Base-by-base conservation (phyloP, 2,329 filamentous ascomycete genomes). In the Colletotrichum scovillei region DNA sequence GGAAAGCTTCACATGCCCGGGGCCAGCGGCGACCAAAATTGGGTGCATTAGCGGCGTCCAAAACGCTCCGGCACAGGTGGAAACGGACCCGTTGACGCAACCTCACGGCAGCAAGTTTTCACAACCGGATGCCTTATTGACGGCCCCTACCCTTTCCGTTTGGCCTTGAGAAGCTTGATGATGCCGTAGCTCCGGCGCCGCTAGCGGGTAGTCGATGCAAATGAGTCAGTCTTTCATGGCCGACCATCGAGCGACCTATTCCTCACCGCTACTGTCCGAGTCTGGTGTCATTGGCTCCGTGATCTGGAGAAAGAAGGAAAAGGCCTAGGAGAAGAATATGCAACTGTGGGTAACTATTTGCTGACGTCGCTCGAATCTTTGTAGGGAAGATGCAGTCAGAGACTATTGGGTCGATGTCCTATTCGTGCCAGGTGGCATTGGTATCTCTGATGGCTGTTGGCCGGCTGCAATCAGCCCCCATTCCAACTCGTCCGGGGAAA, bases 161-260 rank as follows among this genome's bases (percentile, higher is more conserved):
- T 42, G 19, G 28, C 30, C 46, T 22, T 19, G 22, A 63, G n/a
- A 22, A 22, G 42, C 42, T 32, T 49, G 24, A 22, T 60, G 56
- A 70, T 55, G 66, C 24, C 70, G 57, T 52, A 49, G 42, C 55
- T 56, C 68, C 69, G 69, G 35, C 56, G 67, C 67, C 67, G 60
- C 67, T 71, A 71, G 46, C 59, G 56, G 32, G 35, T 58, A 65
- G 56, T 70, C 56, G 71, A 42, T 57, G 52, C 30, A 6, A 67
- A 72, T 64, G 68, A 74, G 72, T 74, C 72, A 74, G 68, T 72
- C 24, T 63, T 64, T 22, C 22, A 66, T 42, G 62, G 32, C 56
- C 52, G 28, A 63, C 42, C 62, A 62, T 65, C 19, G 63, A 57
- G 49, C 57, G 65, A 73, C n/a, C 32, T 12, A 6, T 60, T 35